Percentiles rank a stretch among this genome's conserved stretches.
Evolutionary conservation across 495 filamentous ascomycete genomes (phyloP).

Genomic region (Trichoderma asperelloides): DNA sequence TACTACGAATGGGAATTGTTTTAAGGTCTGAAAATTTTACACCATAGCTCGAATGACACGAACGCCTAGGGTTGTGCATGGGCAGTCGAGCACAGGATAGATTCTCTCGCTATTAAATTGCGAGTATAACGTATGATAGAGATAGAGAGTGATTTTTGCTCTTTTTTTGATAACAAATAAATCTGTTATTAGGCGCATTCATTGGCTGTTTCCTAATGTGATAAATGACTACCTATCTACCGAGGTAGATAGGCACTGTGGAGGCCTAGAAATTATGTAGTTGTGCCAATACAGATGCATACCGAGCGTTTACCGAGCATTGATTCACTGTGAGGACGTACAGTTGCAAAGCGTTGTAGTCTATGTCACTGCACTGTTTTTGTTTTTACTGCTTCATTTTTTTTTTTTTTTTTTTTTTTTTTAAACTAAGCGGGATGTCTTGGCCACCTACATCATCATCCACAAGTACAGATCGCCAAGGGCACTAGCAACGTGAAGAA

Average conservation of each 20-base stretch:
- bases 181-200: not conserved
- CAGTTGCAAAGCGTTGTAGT: no score
- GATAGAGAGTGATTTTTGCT: not conserved
- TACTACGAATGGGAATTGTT: not conserved
- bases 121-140: not conserved
- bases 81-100: not conserved
- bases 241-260: no score
- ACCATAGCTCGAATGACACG: not conserved
- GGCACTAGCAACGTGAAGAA: not conserved
- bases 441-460: constrained; percentile 1
- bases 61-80: not conserved
- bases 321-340: no score
- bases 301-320: no score
- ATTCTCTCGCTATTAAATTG: not conserved
- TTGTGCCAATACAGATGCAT: no score
- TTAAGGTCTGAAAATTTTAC: not conserved
- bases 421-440: not conserved
- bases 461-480: not conserved
- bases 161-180: not conserved
- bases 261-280: not conserved
- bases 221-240: no score
- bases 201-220: not conserved
- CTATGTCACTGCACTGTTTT: no score
- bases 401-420: not conserved
- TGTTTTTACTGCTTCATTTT: not conserved